A percentile compares a stretch with the other conserved stretches of the same genome.
Conservation (phyloP, 148 eudicot genomes). For the Diospyros kaki region DNA sequence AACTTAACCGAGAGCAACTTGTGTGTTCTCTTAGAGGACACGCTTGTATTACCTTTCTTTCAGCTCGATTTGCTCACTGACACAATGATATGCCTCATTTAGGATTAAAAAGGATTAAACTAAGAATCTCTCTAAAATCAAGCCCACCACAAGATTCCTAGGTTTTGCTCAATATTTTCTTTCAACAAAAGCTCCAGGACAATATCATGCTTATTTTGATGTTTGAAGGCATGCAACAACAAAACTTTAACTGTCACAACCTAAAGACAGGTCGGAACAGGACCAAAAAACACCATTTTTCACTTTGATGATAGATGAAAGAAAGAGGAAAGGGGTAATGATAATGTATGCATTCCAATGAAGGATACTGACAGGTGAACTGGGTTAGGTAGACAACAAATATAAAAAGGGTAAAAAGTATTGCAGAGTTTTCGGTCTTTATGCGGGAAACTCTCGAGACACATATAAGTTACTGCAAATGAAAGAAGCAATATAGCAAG, state of each 20-base stretch:
- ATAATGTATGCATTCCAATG: neutral
- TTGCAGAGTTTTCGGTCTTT: neutral
- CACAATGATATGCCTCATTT: too few species aligned
- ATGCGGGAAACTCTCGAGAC: neutral
- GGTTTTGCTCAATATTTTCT: too few species aligned
- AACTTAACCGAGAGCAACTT: slow-evolving; percentile 2
- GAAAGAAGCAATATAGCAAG: neutral
- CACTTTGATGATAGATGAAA: too few species aligned
- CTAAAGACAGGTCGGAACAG: too few species aligned
- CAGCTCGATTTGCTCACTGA: neutral
- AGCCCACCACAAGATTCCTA: too few species aligned
- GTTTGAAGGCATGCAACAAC: too few species aligned
- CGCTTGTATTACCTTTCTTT: neutral
- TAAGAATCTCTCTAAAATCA: too few species aligned
- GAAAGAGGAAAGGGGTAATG: too few species aligned
- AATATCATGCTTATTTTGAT: neutral
- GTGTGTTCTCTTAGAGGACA: neutral
- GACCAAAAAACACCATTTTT: too few species aligned
- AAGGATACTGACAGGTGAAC: neutral
- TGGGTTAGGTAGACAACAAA: neutral
- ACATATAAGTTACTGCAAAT: neutral
- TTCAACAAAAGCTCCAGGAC: too few species aligned
- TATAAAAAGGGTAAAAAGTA: neutral
- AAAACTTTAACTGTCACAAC: too few species aligned
- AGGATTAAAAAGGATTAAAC: too few species aligned